Evolutionary conservation across 2,329 filamentous ascomycete species (phyloP), one percentile per base, ranked within the genome.

Genomic region (Fusarium fujikuroi): DNA sequence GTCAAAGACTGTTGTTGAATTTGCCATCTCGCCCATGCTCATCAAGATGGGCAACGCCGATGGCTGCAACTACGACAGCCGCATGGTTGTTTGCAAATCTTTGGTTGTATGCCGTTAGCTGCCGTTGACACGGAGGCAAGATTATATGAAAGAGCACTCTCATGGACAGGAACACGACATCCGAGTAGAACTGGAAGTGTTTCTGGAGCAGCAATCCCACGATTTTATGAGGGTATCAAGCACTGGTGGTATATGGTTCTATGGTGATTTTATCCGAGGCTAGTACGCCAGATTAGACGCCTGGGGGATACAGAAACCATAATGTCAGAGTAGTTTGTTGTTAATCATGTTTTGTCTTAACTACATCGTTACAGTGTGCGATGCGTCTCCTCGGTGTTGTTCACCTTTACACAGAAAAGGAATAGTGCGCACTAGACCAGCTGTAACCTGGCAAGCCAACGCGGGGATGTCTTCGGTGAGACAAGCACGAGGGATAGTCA

Each of bases 401-500:
- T 74, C 66, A 73, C 59, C 59, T 68, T 58, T 50, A 46, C 37
- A 74, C 66, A 37, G 32, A 74, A 72, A 30, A 44, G 70, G 71
- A 54, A 74, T 64, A 50, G 67, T 46, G 58, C 53, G 34, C 46
- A 30, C 25, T 53, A 59, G 60, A 36, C 47, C 25, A 44, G 44
- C 49, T 60, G 66, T 23, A 49, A 42, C 47, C 43, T 68, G 59
- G 59, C 47, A 54, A 64, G 50, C 44, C 63, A 72, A 74, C 49
- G 53, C 66, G 66, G 53, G 43, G 62, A 52, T 37, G 57, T 58
- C 23, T 57, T 72, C 66, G 62, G 70, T 73, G 62, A 63, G 70
- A 50, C 46, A 56, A 59, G 70, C 70, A 72, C 61, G 70, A 70
- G 70, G 70, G 25, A 63, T 42, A 71, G 61, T 71, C 70, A 70